These are phyloP conservation scores for Candida wancherniae DNA, from an alignment of 805 yeast species.

Conservation along the genomic window DNA sequence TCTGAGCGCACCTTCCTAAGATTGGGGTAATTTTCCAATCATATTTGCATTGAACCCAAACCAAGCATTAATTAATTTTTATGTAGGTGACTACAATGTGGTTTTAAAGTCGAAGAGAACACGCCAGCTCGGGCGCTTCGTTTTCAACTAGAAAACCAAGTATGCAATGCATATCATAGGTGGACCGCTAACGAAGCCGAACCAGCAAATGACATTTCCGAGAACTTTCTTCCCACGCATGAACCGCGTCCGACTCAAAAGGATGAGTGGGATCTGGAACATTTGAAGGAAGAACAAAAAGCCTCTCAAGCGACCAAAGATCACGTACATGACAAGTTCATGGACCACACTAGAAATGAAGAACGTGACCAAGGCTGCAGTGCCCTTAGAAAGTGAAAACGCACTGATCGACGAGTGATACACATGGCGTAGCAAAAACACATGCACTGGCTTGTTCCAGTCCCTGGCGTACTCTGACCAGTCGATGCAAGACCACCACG, in stretches of 20 bases:
- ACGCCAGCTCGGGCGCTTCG: not conserved
- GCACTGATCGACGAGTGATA: constrained; percentile 87
- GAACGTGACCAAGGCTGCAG: constrained; percentile 77
- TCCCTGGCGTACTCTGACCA: constrained; percentile 92
- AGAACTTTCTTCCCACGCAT: constrained; percentile 52
- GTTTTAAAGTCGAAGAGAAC: not conserved
- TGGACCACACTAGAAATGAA: constrained; percentile 78
- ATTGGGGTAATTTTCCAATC: no score
- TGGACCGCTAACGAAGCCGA: constrained; percentile 88
- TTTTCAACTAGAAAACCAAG: constrained; percentile 42
- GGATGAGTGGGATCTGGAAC: constrained; percentile 79
- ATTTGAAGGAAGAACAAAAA: constrained; percentile 78
- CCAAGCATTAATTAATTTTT: constrained; percentile 1
- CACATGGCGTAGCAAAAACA: constrained; percentile 84
- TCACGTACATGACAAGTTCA: constrained; percentile 87
- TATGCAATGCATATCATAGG: constrained; percentile 82
- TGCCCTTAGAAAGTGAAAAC: constrained; percentile 54
- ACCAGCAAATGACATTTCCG: constrained; percentile 85
- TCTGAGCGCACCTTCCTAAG: no score
- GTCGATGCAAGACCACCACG: constrained; percentile 95
- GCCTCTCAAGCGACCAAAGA: constrained; percentile 75
- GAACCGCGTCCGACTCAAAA: constrained; percentile 54
- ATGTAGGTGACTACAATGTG: not conserved
- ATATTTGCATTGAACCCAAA: no score
- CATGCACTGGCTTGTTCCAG: constrained; percentile 95